These are phyloP conservation scores for Chytridium lagenaria DNA, from an alignment of 371 early-diverging fungal species.

Conservation along the genomic window DNA sequence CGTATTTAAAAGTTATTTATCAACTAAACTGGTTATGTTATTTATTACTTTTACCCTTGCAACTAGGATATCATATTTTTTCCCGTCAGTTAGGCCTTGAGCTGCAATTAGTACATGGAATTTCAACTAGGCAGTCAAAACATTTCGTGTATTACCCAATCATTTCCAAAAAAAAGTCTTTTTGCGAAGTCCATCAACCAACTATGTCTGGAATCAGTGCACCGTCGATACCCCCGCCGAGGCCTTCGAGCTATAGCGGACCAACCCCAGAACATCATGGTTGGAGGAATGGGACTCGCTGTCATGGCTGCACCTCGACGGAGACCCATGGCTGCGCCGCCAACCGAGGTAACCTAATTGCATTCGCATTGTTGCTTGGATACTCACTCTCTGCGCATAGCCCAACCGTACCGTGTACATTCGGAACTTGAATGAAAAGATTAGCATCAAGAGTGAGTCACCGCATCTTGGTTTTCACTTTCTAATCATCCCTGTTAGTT, in stretches of 20 bases:
- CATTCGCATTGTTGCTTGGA: not conserved
- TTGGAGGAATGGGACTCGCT: conserved; percentile 36
- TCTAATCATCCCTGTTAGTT: conserved; percentile 15
- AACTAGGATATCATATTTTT: no score
- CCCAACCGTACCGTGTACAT: conserved; percentile 78
- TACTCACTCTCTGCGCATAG: conserved; percentile 27
- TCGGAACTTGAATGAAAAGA: conserved; percentile 89
- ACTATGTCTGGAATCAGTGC: no score
- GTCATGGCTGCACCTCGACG: conserved; percentile 42
- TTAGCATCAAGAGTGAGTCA: conserved; percentile 71
- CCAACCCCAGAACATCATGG: conserved; percentile 22
- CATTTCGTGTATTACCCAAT: no score
- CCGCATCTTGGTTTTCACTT: not conserved
- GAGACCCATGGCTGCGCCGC: conserved; percentile 44
- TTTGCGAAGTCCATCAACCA: no score
- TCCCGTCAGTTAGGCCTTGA: no score
- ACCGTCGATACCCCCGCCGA: not conserved
- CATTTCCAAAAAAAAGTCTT: no score
- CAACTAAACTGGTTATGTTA: no score
- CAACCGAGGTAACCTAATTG: conserved; percentile 38
- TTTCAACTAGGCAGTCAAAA: no score
- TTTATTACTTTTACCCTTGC: no score
- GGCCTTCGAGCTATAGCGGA: not conserved
- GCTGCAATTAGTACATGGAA: no score
- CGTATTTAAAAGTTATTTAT: no score